Percentiles rank a stretch among this genome's conserved stretches.
Evolutionary conservation across 305 asterid species (phyloP).

Genomic region (Fraxinus paxiana): DNA sequence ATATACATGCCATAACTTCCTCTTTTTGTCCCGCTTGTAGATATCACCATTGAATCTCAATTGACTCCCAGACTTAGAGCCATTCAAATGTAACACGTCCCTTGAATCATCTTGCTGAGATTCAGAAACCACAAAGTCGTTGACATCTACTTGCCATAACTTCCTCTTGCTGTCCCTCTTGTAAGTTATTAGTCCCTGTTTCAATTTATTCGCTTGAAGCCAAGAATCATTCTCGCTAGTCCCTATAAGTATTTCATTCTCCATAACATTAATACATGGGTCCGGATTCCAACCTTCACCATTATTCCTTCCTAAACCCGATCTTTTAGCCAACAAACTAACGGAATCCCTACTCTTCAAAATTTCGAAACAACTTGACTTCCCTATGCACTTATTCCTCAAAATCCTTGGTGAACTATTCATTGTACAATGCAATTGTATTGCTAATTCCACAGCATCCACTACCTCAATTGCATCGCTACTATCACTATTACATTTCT

Average conservation of each 20-base stretch:
- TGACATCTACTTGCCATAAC: slow-evolving; percentile 19
- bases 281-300: slow-evolving; percentile 29
- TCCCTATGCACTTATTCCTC: slow-evolving; percentile 28
- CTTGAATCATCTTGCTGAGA: slow-evolving; percentile 6
- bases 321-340: slow-evolving; percentile 31
- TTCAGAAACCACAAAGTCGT: slow-evolving; percentile 7
- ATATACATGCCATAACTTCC: slow-evolving; percentile 24
- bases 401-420: slow-evolving; percentile 54
- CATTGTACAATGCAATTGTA: slow-evolving; percentile 50
- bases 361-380: slow-evolving; percentile 30
- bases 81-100: not conserved
- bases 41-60: not conserved
- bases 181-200: slow-evolving; percentile 23
- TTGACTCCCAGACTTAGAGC: not conserved
- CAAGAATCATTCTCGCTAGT: slow-evolving; percentile 19
- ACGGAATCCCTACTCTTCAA: slow-evolving; percentile 27
- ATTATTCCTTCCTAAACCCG: slow-evolving; percentile 23
- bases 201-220: slow-evolving; percentile 9
- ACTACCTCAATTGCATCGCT: slow-evolving; percentile 29
- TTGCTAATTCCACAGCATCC: slow-evolving; percentile 52
- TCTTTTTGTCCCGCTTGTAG: slow-evolving; percentile 34
- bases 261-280: slow-evolving; percentile 22
- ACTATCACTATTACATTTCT: slow-evolving; percentile 25
- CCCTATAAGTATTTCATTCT: slow-evolving; percentile 25
- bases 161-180: slow-evolving; percentile 35